phyloP scores from a whole-genome alignment of 805 yeast genomes.

The Pichia rugopelliculosa region DNA sequence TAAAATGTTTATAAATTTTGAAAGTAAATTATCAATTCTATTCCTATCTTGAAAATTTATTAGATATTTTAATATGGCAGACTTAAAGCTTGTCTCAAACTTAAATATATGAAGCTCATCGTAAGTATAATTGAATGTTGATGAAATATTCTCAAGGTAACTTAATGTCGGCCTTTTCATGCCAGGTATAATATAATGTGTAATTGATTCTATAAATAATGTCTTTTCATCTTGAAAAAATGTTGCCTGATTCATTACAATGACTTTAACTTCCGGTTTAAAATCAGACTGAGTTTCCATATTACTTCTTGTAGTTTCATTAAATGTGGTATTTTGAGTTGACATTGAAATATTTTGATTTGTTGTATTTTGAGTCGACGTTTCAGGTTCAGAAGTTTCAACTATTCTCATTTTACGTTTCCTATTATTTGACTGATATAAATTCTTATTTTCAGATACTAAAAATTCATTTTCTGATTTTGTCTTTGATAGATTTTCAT shows the following conservation, averaged over 20 bases:
- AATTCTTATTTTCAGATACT: constrained; percentile 37
- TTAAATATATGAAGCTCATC: constrained; percentile 24
- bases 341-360: background rate
- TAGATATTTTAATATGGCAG: constrained; percentile 35
- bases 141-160: constrained; percentile 28
- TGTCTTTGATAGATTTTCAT: constrained; percentile 33
- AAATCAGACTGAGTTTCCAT: background rate
- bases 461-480: constrained; percentile 53
- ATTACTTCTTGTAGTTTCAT: background rate
- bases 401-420: constrained; percentile 17
- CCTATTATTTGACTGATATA: constrained; percentile 18
- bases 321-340: constrained; percentile 3
- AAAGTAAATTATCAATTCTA: constrained; percentile 43
- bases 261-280: constrained; percentile 10
- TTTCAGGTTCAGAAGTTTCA: background rate
- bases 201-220: constrained; percentile 30
- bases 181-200: constrained; percentile 32
- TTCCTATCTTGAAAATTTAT: constrained; percentile 34
- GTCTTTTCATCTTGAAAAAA: constrained; percentile 33
- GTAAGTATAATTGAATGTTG: constrained; percentile 23
- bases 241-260: constrained; percentile 26
- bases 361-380: background rate
- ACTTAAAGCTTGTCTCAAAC: constrained; percentile 23
- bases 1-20: constrained; percentile 34
- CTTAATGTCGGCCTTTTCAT: constrained; percentile 26